Conservation (phyloP, 805 yeast genomes). For the Kazachstania psychrophila region DNA sequence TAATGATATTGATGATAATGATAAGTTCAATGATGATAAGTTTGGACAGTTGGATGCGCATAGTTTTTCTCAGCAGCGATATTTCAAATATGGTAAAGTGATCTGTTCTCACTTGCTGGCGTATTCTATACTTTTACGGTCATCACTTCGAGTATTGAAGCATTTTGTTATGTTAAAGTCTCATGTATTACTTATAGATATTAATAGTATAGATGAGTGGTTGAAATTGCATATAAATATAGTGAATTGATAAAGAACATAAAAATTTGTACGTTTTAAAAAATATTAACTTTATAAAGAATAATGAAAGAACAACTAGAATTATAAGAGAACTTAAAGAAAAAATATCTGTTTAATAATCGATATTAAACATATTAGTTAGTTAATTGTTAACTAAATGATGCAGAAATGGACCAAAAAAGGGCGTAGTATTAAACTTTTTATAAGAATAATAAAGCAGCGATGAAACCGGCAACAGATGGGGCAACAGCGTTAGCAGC, state of each 20-base stretch:
- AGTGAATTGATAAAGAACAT: slow-evolving; percentile 5
- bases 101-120: slow-evolving; percentile 30
- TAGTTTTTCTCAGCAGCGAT: slow-evolving; percentile 21
- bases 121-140: slow-evolving; percentile 20
- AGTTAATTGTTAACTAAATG: too few species aligned
- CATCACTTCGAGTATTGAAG: slow-evolving; percentile 12
- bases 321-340: too few species aligned
- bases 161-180: slow-evolving; percentile 16
- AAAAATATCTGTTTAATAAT: too few species aligned
- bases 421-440: not conserved
- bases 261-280: not conserved
- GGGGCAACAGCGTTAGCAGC: slow-evolving; percentile 7
- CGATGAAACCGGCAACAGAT: slow-evolving; percentile 8
- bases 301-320: too few species aligned
- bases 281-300: too few species aligned
- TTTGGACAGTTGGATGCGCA: slow-evolving; percentile 23
- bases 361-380: too few species aligned
- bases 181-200: slow-evolving; percentile 18
- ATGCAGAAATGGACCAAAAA: too few species aligned
- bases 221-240: slow-evolving; percentile 28
- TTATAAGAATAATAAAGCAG: slow-evolving; percentile 9
- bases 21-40: slow-evolving; percentile 19
- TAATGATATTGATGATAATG: slow-evolving; percentile 13
- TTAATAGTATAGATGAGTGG: slow-evolving; percentile 30
- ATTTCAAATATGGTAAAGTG: slow-evolving; percentile 17